Percentiles rank a stretch among this genome's conserved stretches.
phyloP scores from a whole-genome alignment of 306 rosid species.

The Vicia villosa region DNA sequence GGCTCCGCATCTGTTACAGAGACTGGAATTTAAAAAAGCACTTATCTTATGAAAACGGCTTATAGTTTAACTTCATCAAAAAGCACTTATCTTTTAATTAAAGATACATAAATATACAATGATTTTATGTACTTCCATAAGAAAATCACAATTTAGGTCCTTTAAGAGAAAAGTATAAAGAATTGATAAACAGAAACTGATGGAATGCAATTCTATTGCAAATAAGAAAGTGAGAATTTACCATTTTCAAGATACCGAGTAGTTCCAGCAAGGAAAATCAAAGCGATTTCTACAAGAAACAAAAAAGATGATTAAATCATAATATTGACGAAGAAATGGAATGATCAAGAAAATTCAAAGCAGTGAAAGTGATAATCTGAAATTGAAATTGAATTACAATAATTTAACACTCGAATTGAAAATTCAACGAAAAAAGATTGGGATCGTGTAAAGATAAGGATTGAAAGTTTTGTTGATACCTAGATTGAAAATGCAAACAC shows the following conservation, averaged over 20 bases:
- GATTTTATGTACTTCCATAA: too few species aligned
- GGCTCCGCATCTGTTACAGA: too few species aligned
- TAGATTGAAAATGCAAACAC: neutral
- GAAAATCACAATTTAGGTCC: neutral
- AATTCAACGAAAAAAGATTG: neutral
- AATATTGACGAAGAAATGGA: neutral
- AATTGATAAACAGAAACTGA: neutral
- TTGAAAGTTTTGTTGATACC: neutral
- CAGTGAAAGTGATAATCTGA: neutral
- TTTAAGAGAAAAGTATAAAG: neutral
- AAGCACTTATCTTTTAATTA: too few species aligned
- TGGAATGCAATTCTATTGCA: neutral
- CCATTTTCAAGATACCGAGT: constrained; percentile 41
- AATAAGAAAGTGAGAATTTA: constrained; percentile 34
- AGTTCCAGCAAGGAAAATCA: constrained; percentile 2
- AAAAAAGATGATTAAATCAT: neutral
- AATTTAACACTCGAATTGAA: neutral
- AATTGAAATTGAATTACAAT: neutral
- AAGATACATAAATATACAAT: too few species aligned
- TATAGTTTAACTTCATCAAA: too few species aligned
- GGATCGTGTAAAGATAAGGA: neutral
- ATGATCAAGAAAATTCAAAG: neutral
- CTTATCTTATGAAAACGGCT: too few species aligned
- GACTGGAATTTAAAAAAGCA: too few species aligned
- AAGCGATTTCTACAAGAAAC: constrained; percentile 4